A percentile compares a stretch with the other conserved stretches of the same genome.
These are phyloP conservation scores for Diaporthe citrichinensis DNA, from an alignment of 2,329 filamentous ascomycete genomes.

Conservation along the genomic window DNA sequence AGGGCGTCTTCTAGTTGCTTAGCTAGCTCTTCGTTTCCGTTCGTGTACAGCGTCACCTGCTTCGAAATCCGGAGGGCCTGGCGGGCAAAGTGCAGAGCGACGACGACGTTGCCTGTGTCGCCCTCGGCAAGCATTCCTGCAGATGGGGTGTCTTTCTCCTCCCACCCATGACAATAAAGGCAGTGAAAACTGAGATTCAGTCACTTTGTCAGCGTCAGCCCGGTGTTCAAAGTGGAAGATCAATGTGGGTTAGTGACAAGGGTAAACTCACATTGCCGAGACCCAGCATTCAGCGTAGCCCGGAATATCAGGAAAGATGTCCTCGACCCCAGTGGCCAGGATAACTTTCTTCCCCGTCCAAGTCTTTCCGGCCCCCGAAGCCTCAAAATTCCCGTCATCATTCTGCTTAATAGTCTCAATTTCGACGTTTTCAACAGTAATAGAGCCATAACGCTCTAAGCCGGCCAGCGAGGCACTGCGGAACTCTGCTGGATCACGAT, in stretches of 20 bases:
- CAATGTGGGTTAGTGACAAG: neutral
- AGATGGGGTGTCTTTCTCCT: conserved; percentile 63
- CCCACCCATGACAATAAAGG: conserved; percentile 72
- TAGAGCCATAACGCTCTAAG: conserved; percentile 52
- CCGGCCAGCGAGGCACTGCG: conserved; percentile 51
- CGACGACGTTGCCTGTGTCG: neutral
- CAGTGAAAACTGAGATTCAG: conserved; percentile 64
- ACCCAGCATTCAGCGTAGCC: conserved; percentile 71
- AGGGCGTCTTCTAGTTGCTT: neutral
- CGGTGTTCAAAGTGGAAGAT: neutral
- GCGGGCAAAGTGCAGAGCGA: conserved; percentile 11
- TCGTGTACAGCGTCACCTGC: conserved; percentile 19
- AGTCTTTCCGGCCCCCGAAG: conserved; percentile 55
- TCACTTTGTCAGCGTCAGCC: neutral
- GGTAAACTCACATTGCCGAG: conserved; percentile 58
- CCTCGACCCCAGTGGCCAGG: conserved; percentile 66
- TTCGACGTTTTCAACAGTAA: conserved; percentile 47
- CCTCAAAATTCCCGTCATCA: conserved; percentile 14
- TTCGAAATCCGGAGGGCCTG: neutral
- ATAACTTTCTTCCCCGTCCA: conserved; percentile 68
- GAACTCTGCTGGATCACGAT: conserved; percentile 52
- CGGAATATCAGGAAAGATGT: conserved; percentile 63
- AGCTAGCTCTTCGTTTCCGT: conserved; percentile 3
- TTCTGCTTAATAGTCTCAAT: conserved; percentile 44
- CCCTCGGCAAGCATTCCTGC: conserved; percentile 53